These are phyloP conservation scores for Casuarina equisetifolia DNA, from an alignment of 306 rosid species.

Conservation along the genomic window DNA sequence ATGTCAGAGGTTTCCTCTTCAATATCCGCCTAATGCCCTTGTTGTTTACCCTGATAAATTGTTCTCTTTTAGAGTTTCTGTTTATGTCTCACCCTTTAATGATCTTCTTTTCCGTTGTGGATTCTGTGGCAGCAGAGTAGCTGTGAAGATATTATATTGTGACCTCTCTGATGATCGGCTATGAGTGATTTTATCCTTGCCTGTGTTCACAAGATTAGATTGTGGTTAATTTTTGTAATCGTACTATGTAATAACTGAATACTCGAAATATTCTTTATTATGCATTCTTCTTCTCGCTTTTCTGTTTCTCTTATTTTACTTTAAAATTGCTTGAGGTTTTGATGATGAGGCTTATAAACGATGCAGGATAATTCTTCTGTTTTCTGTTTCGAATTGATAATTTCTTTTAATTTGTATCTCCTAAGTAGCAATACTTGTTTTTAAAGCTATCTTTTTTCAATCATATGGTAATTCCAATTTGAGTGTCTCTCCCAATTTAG, in stretches of 20 bases:
- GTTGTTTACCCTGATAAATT: neutral
- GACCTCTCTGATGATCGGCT: neutral
- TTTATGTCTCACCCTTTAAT: neutral
- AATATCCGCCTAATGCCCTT: neutral
- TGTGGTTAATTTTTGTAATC: neutral
- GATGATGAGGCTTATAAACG: neutral
- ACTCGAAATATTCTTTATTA: neutral
- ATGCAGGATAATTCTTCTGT: neutral
- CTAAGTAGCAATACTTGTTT: neutral
- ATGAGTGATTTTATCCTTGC: neutral
- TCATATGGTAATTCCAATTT: neutral
- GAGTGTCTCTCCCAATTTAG: neutral
- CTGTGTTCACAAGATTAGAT: neutral
- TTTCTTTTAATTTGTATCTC: neutral
- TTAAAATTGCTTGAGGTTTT: constrained; percentile 1
- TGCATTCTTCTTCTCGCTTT: neutral
- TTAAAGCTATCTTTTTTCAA: neutral
- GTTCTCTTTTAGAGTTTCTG: neutral
- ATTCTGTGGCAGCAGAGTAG: neutral
- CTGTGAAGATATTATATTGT: neutral
- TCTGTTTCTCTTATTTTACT: neutral
- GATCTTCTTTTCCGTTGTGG: neutral
- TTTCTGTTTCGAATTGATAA: neutral
- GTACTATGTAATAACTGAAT: neutral
- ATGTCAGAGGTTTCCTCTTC: neutral